Evolutionary conservation across 805 yeast species (phyloP).

Genomic region (Ogataea nakhonphanomensis): DNA sequence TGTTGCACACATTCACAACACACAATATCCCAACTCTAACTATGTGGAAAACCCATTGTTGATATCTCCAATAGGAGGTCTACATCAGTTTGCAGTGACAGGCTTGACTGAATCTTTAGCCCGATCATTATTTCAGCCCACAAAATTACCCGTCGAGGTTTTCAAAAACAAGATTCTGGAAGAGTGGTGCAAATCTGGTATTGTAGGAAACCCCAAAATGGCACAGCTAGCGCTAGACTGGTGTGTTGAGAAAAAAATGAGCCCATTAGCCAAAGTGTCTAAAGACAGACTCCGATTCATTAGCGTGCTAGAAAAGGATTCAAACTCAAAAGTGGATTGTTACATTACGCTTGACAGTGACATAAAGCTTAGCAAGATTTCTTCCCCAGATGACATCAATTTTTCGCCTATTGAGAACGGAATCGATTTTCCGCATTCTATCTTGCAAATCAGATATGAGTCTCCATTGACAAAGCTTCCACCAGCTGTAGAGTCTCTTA

Average conservation of each 20-base stretch:
- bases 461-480: constrained; percentile 35
- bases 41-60: constrained; percentile 27
- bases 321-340: constrained; percentile 24
- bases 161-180: constrained; percentile 15
- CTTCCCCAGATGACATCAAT: constrained; percentile 4
- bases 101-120: constrained; percentile 22
- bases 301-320: constrained; percentile 8
- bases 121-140: constrained; percentile 17
- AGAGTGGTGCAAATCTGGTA: constrained; percentile 22
- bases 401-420: constrained; percentile 17
- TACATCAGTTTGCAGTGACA: constrained; percentile 37
- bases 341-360: constrained; percentile 32
- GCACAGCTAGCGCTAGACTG: constrained; percentile 32
- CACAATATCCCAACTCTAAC: neutral
- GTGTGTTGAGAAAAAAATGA: constrained; percentile 29
- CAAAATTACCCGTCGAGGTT: constrained; percentile 7
- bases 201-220: constrained; percentile 31
- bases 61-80: constrained; percentile 40
- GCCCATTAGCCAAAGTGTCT: constrained; percentile 27
- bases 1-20: constrained; percentile 16
- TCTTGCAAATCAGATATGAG: constrained; percentile 47
- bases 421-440: constrained; percentile 43
- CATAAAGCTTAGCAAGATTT: constrained; percentile 17
- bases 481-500: constrained; percentile 36
- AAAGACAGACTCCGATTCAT: constrained; percentile 29